Conservation (phyloP, 2,329 filamentous ascomycete species). For the Capronia americana region DNA sequence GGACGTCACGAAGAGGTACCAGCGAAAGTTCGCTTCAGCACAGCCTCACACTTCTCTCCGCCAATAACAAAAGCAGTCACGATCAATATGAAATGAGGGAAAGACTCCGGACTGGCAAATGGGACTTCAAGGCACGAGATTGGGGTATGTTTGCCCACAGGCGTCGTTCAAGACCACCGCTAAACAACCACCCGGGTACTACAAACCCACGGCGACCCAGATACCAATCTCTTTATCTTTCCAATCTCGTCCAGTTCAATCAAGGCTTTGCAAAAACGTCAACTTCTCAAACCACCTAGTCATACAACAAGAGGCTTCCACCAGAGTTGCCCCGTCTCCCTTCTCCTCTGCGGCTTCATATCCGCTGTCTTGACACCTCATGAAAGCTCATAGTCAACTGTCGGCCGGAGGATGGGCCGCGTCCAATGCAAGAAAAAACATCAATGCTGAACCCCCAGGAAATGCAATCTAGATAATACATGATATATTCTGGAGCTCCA, state of each 20-base stretch:
- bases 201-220: background rate
- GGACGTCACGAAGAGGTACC: background rate
- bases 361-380: slow-evolving; percentile 18
- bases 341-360: background rate
- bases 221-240: slow-evolving; percentile 1
- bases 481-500: slow-evolving; percentile 22
- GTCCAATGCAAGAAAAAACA: slow-evolving; percentile 19
- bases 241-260: slow-evolving; percentile 2
- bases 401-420: slow-evolving; percentile 13
- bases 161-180: background rate
- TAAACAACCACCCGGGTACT: background rate
- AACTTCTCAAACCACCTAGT: slow-evolving; percentile 20
- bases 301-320: slow-evolving; percentile 24
- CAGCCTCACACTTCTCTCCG: background rate
- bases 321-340: slow-evolving; percentile 5
- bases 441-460: slow-evolving; percentile 17
- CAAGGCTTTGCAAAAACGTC: background rate
- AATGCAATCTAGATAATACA: slow-evolving; percentile 37
- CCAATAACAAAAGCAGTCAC: background rate
- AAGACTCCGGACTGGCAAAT: background rate
- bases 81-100: background rate
- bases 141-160: background rate
- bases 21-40: background rate
- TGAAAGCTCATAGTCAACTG: slow-evolving; percentile 26
- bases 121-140: background rate